phyloP scores from a whole-genome alignment of 225 moss, liverwort and hornwort genomes.

The Pleurozium schreberi region DNA sequence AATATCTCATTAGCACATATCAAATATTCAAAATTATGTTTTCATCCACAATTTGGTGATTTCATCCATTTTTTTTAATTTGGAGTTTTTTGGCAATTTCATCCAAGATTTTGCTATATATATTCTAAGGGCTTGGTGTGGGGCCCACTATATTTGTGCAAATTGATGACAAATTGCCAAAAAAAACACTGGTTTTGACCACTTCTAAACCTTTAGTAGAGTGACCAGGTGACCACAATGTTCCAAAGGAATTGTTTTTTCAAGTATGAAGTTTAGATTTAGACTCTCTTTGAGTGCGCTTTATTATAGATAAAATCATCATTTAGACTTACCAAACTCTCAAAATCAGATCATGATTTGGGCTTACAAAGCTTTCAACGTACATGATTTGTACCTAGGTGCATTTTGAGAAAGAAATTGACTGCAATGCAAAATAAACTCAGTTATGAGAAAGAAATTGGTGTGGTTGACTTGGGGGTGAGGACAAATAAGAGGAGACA shows the following conservation, averaged over 20 bases:
- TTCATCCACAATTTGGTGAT: too few species aligned
- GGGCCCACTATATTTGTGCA: too few species aligned
- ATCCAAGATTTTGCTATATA: too few species aligned
- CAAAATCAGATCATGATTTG: neutral
- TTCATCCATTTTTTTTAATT: too few species aligned
- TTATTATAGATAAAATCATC: neutral
- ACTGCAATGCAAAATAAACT: neutral
- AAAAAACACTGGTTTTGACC: too few species aligned
- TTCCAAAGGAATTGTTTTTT: neutral
- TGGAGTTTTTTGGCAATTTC: too few species aligned
- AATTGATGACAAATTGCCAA: too few species aligned
- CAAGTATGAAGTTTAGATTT: neutral
- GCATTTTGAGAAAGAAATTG: neutral
- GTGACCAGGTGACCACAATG: too few species aligned
- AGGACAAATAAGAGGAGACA: neutral
- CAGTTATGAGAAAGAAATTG: neutral
- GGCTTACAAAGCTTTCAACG: neutral
- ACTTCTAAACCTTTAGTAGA: too few species aligned
- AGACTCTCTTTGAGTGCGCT: accelerated
- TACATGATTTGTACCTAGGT: neutral
- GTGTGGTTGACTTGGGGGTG: neutral
- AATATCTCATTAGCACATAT: too few species aligned
- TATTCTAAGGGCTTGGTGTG: too few species aligned
- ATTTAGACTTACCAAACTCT: neutral
- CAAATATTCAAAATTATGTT: too few species aligned